Conservation (phyloP, 139 green algal species). For the Volvox africanus region DNA sequence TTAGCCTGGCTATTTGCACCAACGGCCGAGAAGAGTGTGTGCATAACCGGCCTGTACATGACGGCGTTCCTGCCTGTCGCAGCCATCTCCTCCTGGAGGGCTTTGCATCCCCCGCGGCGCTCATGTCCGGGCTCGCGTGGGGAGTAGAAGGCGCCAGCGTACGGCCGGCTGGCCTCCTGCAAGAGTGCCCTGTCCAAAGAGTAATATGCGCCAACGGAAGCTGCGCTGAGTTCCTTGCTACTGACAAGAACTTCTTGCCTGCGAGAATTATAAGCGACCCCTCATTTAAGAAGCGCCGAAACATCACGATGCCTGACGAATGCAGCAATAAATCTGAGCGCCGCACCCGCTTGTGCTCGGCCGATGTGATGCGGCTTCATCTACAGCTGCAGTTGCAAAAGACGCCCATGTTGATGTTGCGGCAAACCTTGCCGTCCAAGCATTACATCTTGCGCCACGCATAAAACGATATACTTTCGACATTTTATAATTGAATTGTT, state of each 20-base stretch:
- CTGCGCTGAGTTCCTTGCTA: background rate
- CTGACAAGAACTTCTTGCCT: background rate
- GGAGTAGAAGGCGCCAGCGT: conserved; percentile 51
- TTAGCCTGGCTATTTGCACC: background rate
- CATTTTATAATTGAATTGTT: background rate
- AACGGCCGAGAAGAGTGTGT: conserved; percentile 1
- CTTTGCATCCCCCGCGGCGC: conserved; percentile 60
- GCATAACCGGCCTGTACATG: conserved; percentile 45
- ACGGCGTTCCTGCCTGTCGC: conserved; percentile 28
- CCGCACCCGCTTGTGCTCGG: conserved; percentile 35
- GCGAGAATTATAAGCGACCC: background rate
- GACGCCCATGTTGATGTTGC: background rate
- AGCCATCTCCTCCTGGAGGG: conserved; percentile 55
- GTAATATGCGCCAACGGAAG: conserved; percentile 42
- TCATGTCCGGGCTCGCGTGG: conserved; percentile 38
- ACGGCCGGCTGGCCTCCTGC: conserved; percentile 48
- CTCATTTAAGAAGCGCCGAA: too few relatives aligned
- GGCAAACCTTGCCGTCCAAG: background rate
- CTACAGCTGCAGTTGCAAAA: conserved; percentile 16
- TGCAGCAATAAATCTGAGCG: background rate
- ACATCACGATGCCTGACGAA: background rate
- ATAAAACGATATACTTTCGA: background rate
- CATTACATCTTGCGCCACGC: background rate
- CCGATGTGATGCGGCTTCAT: background rate
- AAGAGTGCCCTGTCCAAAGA: conserved; percentile 30